Percentiles rank a stretch among this genome's conserved stretches.
Evolutionary conservation across 192 early-diverging fungal genomes (phyloP).

Genomic region (Gonapodya prolifera): DNA sequence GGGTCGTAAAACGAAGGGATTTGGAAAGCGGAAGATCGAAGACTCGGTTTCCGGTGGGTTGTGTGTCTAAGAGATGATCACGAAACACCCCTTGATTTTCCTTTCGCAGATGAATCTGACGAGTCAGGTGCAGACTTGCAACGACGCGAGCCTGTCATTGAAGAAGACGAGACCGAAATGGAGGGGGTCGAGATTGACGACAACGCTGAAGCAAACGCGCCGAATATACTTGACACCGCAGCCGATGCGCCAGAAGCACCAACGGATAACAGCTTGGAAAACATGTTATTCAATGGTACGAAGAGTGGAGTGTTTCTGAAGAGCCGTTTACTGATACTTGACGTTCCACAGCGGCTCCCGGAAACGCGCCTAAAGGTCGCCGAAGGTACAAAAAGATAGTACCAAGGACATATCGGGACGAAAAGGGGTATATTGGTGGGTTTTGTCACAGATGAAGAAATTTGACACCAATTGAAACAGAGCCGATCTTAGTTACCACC

Average conservation of each 20-base stretch:
- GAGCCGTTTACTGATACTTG: neutral
- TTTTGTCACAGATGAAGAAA: neutral
- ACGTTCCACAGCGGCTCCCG: neutral
- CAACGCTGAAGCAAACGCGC: neutral
- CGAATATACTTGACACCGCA: neutral
- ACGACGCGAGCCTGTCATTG: neutral
- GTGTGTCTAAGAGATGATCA: neutral
- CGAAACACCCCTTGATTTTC: neutral
- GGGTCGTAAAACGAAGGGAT: neutral
- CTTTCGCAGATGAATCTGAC: neutral
- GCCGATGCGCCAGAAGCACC: neutral
- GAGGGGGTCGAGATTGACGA: neutral
- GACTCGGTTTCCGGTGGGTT: neutral
- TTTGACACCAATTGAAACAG: neutral
- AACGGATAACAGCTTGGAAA: neutral
- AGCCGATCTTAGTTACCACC: neutral
- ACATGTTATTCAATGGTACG: neutral
- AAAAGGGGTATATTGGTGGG: neutral
- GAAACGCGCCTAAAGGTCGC: neutral
- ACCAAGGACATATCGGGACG: neutral
- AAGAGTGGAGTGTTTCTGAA: neutral
- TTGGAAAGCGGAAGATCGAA: neutral
- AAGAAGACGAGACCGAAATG: neutral
- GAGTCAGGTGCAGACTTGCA: neutral
- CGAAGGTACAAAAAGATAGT: conserved; percentile 2